These are phyloP conservation scores for Venturiaceae sp. DNA, from an alignment of 2,329 filamentous ascomycete genomes.

Conservation along the genomic window DNA sequence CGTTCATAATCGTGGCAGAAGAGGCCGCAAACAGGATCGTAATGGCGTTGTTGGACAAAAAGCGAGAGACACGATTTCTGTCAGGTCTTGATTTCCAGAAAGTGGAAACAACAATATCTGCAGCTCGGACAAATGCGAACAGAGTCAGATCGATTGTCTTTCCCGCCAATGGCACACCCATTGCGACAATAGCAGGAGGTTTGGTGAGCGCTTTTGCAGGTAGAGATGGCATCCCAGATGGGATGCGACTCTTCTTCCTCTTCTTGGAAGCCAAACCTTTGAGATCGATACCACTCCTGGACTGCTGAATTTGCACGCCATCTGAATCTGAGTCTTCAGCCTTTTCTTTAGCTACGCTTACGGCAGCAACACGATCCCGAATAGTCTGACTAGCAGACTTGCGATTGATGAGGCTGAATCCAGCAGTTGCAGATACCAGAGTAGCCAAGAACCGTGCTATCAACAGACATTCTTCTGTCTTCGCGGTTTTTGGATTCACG, in stretches of 20 bases:
- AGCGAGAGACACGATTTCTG: slow-evolving; percentile 17
- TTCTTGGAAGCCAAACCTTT: neutral
- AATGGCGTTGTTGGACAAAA: slow-evolving; percentile 43
- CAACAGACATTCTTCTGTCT: neutral
- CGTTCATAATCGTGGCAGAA: slow-evolving; percentile 74
- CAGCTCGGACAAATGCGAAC: slow-evolving; percentile 63
- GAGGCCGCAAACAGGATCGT: slow-evolving; percentile 63
- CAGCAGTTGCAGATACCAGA: slow-evolving; percentile 38
- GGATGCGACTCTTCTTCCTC: neutral
- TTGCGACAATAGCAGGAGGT: slow-evolving; percentile 12
- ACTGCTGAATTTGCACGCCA: neutral
- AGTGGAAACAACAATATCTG: slow-evolving; percentile 62
- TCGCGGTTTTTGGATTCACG: neutral
- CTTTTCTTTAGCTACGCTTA: neutral
- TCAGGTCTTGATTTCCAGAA: slow-evolving; percentile 31
- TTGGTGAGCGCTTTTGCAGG: slow-evolving; percentile 8
- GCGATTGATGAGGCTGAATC: slow-evolving; percentile 38
- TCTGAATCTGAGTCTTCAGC: slow-evolving; percentile 7
- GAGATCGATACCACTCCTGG: neutral
- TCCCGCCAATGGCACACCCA: slow-evolving; percentile 42
- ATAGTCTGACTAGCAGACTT: neutral
- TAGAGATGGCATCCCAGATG: neutral
- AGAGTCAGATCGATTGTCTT: slow-evolving; percentile 74
- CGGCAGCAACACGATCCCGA: neutral
- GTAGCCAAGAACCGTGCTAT: slow-evolving; percentile 33